phyloP scores from a whole-genome alignment of 768 basidiomycete species.

The Auriscalpium microsporum region DNA sequence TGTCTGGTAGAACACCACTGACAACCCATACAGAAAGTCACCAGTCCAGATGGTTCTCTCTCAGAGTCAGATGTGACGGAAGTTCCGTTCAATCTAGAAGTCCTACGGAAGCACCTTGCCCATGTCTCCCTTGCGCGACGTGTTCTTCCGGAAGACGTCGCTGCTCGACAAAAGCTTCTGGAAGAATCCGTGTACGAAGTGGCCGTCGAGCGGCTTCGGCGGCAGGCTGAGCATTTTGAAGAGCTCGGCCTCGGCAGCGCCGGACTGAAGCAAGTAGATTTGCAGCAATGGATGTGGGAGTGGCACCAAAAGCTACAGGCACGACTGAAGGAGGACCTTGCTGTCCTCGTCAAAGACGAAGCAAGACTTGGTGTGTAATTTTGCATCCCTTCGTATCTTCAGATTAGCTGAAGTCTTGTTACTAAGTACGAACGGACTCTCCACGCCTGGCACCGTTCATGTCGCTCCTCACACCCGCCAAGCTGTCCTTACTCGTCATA shows the following conservation, averaged over 20 bases:
- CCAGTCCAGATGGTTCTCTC: slow-evolving; percentile 15
- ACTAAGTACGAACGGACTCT: neutral
- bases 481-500: slow-evolving; percentile 82
- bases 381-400: neutral
- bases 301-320: slow-evolving; percentile 63
- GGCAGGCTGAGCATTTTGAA: slow-evolving; percentile 51
- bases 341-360: slow-evolving; percentile 34
- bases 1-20: slow-evolving; percentile 8
- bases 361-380: slow-evolving; percentile 17
- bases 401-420: neutral
- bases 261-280: slow-evolving; percentile 36
- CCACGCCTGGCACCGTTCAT: slow-evolving; percentile 59
- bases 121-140: slow-evolving; percentile 54
- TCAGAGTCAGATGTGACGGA: slow-evolving; percentile 16
- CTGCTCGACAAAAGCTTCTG: slow-evolving; percentile 69
- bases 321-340: slow-evolving; percentile 44
- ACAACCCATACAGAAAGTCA: neutral
- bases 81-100: slow-evolving; percentile 69
- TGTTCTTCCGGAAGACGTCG: slow-evolving; percentile 57
- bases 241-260: slow-evolving; percentile 45
- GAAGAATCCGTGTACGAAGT: slow-evolving; percentile 84
- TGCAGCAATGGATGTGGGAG: slow-evolving; percentile 78
- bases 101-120: slow-evolving; percentile 60
- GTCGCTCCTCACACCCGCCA: slow-evolving; percentile 62
- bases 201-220: slow-evolving; percentile 60